Percentiles rank a stretch among this genome's conserved stretches.
These are phyloP conservation scores for Fusarium sp. DNA, from an alignment of 2,329 filamentous ascomycete genomes.

Conservation along the genomic window DNA sequence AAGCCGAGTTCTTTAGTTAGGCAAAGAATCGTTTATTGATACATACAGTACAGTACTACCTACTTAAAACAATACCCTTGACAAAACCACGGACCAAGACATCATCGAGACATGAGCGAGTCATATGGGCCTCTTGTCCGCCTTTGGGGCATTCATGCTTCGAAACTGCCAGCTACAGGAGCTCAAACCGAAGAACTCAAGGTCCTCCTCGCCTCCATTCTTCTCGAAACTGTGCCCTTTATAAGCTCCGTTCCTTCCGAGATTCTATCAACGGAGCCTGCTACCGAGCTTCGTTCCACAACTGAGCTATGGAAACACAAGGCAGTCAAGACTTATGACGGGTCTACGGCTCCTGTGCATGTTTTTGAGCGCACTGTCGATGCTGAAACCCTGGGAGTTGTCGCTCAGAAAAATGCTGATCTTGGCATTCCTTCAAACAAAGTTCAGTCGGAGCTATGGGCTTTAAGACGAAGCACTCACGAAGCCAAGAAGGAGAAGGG, in stretches of 20 bases:
- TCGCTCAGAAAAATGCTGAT: conserved; percentile 54
- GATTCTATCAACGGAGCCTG: conserved; percentile 38
- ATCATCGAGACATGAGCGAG: conserved; percentile 33
- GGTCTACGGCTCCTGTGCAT: conserved; percentile 66
- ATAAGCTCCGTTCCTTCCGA: conserved; percentile 66
- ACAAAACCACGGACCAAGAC: not conserved
- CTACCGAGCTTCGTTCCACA: conserved; percentile 28
- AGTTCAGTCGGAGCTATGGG: conserved; percentile 69
- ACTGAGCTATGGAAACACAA: conserved; percentile 63
- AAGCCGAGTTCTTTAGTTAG: not conserved
- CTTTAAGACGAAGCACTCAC: conserved; percentile 73
- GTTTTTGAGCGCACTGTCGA: conserved; percentile 66
- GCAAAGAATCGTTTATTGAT: not conserved
- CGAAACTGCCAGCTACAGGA: conserved; percentile 61
- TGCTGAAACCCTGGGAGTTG: conserved; percentile 57
- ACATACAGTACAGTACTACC: conserved; percentile 1
- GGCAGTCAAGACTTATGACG: conserved; percentile 61
- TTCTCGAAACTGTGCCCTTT: conserved; percentile 72
- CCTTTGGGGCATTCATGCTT: conserved; percentile 64
- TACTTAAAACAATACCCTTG: conserved; percentile 8
- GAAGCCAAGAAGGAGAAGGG: conserved; percentile 62
- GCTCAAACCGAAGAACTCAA: conserved; percentile 60
- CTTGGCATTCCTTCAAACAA: conserved; percentile 40
- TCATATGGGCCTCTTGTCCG: conserved; percentile 64
- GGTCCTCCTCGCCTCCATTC: conserved; percentile 64